These are phyloP conservation scores for Wallacemonas sp. DNA, from an alignment of 208 protist species.

Conservation along the genomic window DNA sequence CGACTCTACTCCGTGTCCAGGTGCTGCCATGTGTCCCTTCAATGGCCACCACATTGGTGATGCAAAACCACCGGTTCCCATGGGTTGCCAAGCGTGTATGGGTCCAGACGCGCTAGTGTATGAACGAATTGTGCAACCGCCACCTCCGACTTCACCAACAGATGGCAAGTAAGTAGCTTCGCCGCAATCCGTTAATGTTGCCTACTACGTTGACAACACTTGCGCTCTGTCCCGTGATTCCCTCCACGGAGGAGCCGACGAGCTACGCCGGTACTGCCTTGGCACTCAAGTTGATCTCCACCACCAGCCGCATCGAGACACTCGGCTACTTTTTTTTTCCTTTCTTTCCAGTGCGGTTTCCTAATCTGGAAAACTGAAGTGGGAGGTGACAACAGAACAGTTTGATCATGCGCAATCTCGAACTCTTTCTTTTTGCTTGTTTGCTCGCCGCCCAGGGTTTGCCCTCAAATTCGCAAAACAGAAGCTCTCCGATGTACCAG, in stretches of 20 bases:
- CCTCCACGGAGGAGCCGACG: too few relatives aligned
- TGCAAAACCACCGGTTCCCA: slow-evolving; percentile 12
- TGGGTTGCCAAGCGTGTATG: slow-evolving; percentile 69
- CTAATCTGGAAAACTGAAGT: background rate
- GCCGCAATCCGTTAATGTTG: too few relatives aligned
- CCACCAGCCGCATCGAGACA: too few relatives aligned
- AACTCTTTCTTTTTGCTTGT: background rate
- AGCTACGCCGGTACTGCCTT: too few relatives aligned
- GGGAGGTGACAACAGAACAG: too few relatives aligned
- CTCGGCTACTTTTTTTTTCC: background rate
- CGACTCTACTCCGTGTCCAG: slow-evolving; percentile 50
- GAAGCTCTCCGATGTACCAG: too few relatives aligned
- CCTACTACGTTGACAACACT: too few relatives aligned
- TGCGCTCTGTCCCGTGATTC: too few relatives aligned
- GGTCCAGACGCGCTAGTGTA: background rate
- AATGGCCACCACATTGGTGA: slow-evolving; percentile 33
- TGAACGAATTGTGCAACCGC: slow-evolving; percentile 15
- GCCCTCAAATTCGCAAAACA: too few relatives aligned
- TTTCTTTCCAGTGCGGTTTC: background rate
- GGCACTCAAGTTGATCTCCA: too few relatives aligned
- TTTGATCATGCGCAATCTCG: background rate
- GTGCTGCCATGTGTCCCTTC: slow-evolving; percentile 52
- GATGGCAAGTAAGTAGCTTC: background rate
- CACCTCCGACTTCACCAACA: background rate
- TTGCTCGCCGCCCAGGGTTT: too few relatives aligned